A percentile compares a stretch with the other conserved stretches of the same genome.
Evolutionary conservation across 805 yeast genomes (phyloP).

Genomic region (Pichia membranifaciens): DNA sequence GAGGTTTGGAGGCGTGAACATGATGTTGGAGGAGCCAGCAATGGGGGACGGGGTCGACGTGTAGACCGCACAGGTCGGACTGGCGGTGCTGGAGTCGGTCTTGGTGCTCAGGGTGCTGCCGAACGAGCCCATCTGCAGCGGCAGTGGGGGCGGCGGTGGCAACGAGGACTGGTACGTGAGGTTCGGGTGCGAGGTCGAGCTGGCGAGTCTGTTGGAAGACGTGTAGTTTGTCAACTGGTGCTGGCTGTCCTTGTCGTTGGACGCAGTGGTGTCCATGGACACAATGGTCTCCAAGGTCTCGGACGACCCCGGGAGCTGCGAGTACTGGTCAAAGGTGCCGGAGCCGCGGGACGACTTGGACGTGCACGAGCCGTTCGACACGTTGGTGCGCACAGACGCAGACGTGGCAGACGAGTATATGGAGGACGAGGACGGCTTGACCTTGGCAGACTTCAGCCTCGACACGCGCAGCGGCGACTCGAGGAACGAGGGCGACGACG

Average conservation of each 20-base stretch:
- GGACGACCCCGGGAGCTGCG: background rate
- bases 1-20: background rate
- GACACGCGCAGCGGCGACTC: background rate
- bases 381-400: background rate
- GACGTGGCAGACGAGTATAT: constrained; percentile 7
- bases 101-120: background rate
- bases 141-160: too few relatives aligned
- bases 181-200: background rate
- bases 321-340: constrained; percentile 3
- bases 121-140: background rate
- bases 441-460: background rate
- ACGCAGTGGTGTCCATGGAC: background rate
- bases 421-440: constrained; percentile 9
- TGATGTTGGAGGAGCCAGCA: background rate
- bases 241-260: background rate
- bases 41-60: background rate
- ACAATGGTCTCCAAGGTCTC: constrained; percentile 9
- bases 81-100: background rate
- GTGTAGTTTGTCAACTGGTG: too few relatives aligned
- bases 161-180: too few relatives aligned
- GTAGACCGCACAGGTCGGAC: background rate
- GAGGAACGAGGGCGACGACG: background rate
- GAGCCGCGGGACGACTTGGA: constrained; percentile 3
- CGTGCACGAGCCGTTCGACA: background rate
- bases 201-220: background rate